Base-by-base conservation (phyloP, 768 basidiomycete species). In the Leccinum rimulosum region DNA sequence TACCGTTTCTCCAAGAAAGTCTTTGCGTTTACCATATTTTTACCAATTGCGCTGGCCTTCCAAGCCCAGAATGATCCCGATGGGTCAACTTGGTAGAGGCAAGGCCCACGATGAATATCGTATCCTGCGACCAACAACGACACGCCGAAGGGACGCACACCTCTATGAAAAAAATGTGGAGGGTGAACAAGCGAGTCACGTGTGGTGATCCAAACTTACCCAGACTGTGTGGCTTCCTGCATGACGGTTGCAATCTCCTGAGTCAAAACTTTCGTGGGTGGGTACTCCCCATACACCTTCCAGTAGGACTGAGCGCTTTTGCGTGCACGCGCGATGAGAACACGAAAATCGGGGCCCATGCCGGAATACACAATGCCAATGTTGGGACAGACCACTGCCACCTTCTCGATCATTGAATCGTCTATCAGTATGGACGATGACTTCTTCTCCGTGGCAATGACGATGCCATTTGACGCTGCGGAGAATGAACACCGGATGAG, bases 21-120 rank as follows among this genome's bases (percentile, higher is more conserved):
- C 77, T 99, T 99, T 36, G 95, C 97, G 68, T 99, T 99, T 50
- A 95, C 87, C 94, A 98, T 98, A 76, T 98, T 98, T 80, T 99
- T 99, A 43, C 97, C 97, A 67, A 98, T 99, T 11, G 97, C 97
- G 71, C 94, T 96, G 8, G 97, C 97, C 73, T 99, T 99, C 97
- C 97, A 99, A 31, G 97, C 96, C 97, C 97, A 99, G 78, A 93
- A 99, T 33, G 93, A 94, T 56, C 97, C 97, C 38, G 95, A 97
- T 43, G 97, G 97, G 77, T 99, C 97, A 47, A 99, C 95, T 75
- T 99, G 97, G 77, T 97, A 98, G 64, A 99, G 81, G n/a, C 87
- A 89, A 63, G 95, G 93, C 25, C 97, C 97, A n/a, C 93, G 88
- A 71, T 89, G 88, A 67, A 81, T 80, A 73, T 99, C 97, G 89